These are phyloP conservation scores for Ogataea paradorogensis DNA, from an alignment of 805 yeast species.

Conservation along the genomic window DNA sequence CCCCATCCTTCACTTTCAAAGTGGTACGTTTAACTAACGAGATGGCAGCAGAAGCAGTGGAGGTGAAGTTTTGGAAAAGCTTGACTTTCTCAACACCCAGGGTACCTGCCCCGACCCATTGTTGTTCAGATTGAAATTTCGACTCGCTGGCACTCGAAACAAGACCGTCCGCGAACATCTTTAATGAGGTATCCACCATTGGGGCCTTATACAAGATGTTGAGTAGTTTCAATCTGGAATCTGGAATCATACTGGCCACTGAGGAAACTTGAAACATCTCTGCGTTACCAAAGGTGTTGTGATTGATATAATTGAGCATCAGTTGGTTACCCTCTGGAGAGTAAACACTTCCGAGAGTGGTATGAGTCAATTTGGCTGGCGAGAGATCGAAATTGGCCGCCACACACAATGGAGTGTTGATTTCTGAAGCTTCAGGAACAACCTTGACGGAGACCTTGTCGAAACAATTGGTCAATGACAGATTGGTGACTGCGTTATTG, in stretches of 20 bases:
- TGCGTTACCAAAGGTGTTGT: slow-evolving; percentile 67
- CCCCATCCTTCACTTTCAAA: slow-evolving; percentile 46
- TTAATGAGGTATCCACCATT: slow-evolving; percentile 42
- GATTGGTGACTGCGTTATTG: slow-evolving; percentile 19
- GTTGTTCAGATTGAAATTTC: slow-evolving; percentile 53
- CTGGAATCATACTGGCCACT: slow-evolving; percentile 45
- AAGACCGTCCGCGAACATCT: slow-evolving; percentile 46
- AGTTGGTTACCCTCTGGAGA: slow-evolving; percentile 35
- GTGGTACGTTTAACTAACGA: slow-evolving; percentile 57
- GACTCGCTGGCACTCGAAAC: slow-evolving; percentile 49
- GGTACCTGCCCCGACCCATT: slow-evolving; percentile 44
- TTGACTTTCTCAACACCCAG: slow-evolving; percentile 44
- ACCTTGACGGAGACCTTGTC: slow-evolving; percentile 23
- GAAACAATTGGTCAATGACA: slow-evolving; percentile 30
- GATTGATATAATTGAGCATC: slow-evolving; percentile 36
- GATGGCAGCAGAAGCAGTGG: slow-evolving; percentile 45
- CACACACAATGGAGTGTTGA: slow-evolving; percentile 29
- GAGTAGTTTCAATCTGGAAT: slow-evolving; percentile 49
- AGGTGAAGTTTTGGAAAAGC: slow-evolving; percentile 6
- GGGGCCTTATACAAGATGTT: slow-evolving; percentile 49
- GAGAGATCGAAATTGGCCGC: slow-evolving; percentile 33
- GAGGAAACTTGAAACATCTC: slow-evolving; percentile 55
- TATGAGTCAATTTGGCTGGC: slow-evolving; percentile 30
- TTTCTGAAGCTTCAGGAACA: slow-evolving; percentile 11
- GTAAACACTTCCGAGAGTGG: slow-evolving; percentile 35